These are phyloP conservation scores for Fusarium proliferatum DNA, from an alignment of 2,329 filamentous ascomycete species.

Conservation along the genomic window DNA sequence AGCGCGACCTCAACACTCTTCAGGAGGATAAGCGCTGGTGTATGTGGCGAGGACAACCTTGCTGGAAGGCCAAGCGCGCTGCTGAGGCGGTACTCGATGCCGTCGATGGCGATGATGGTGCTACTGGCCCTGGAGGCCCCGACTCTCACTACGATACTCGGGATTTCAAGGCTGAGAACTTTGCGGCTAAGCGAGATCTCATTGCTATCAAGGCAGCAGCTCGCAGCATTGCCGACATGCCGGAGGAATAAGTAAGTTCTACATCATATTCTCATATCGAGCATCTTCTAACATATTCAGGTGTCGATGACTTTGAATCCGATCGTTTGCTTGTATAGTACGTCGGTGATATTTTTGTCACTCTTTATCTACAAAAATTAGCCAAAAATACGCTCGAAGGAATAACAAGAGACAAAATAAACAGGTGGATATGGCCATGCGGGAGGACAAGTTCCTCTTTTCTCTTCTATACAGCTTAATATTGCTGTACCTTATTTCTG, in stretches of 20 bases:
- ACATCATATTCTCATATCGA: not conserved
- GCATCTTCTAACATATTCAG: constrained; percentile 13
- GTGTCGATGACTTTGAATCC: constrained; percentile 4
- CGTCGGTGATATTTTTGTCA: constrained; percentile 5
- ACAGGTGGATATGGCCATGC: constrained; percentile 22
- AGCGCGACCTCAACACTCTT: constrained; percentile 42
- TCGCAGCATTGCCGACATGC: constrained; percentile 41
- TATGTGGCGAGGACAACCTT: constrained; percentile 46
- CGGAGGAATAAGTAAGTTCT: constrained; percentile 36
- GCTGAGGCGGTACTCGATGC: constrained; percentile 45
- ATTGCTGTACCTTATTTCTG: constrained; percentile 26
- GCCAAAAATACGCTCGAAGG: constrained; percentile 16
- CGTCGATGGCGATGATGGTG: constrained; percentile 43
- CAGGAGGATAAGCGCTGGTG: constrained; percentile 44
- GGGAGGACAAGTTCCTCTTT: not conserved
- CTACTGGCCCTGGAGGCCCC: constrained; percentile 39
- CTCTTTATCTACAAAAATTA: constrained; percentile 20
- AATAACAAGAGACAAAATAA: constrained; percentile 10
- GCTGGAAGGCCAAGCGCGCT: constrained; percentile 53
- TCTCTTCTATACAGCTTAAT: constrained; percentile 28
- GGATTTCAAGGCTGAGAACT: constrained; percentile 46
- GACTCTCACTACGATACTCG: constrained; percentile 25
- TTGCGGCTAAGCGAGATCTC: constrained; percentile 53
- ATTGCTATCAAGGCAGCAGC: constrained; percentile 44
- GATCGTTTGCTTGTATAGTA: constrained; percentile 18